phyloP scores from a whole-genome alignment of 805 yeast species.

The Candida taoyuanica region DNA sequence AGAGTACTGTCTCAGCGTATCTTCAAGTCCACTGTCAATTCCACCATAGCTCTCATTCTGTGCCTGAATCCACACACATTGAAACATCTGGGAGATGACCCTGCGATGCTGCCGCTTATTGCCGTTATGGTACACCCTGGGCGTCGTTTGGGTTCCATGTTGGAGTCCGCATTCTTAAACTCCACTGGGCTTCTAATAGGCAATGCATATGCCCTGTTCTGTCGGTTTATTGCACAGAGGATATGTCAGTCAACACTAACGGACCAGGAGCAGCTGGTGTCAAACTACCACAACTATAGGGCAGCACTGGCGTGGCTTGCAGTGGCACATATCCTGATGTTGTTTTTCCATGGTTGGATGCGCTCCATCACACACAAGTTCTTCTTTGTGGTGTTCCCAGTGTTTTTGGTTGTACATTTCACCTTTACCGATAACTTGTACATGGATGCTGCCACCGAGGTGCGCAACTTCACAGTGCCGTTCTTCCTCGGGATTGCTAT shows the following conservation, averaged over 20 bases:
- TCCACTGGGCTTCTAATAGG: conserved; percentile 39
- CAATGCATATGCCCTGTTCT: conserved; percentile 37
- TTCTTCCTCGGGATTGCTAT: conserved; percentile 43
- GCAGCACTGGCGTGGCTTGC: conserved; percentile 41
- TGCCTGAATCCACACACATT: conserved; percentile 36
- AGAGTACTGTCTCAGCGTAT: conserved; percentile 34
- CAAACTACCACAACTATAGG: conserved; percentile 31
- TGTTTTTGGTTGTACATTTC: conserved; percentile 48
- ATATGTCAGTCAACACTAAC: conserved; percentile 28
- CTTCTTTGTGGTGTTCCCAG: conserved; percentile 42
- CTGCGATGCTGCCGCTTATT: conserved; percentile 41
- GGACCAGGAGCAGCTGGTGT: conserved; percentile 23
- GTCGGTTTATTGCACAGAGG: conserved; percentile 36
- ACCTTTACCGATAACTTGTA: conserved; percentile 36
- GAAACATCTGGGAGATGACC: conserved; percentile 34
- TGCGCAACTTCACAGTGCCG: conserved; percentile 37
- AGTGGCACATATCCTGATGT: conserved; percentile 41
- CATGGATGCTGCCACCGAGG: conserved; percentile 29
- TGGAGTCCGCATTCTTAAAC: conserved; percentile 39
- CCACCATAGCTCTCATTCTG: conserved; percentile 39
- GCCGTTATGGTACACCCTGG: conserved; percentile 49
- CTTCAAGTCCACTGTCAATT: conserved; percentile 33
- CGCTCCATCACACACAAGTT: conserved; percentile 43
- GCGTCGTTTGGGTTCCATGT: conserved; percentile 42
- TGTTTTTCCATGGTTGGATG: conserved; percentile 46